Evolutionary conservation across 768 basidiomycete species (phyloP).

Genomic region (Trichaptum fuscoviolaceum): DNA sequence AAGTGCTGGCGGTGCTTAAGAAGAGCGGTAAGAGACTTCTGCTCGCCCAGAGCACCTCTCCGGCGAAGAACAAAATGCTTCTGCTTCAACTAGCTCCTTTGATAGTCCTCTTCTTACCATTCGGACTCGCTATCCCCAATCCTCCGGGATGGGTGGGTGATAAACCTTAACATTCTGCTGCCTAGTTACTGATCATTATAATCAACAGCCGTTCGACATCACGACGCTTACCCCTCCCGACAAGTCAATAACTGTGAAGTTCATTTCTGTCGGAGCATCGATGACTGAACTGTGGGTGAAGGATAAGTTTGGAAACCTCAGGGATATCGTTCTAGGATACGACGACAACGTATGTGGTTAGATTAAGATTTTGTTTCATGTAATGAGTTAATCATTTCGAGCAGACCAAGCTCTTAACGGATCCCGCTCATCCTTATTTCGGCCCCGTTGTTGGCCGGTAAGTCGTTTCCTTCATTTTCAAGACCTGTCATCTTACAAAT

Average conservation of each 20-base stretch:
- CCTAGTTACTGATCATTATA: neutral
- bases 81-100: neutral
- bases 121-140: neutral
- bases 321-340: slow-evolving; percentile 55
- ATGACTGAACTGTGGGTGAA: slow-evolving; percentile 52
- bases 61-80: neutral
- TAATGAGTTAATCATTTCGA: slow-evolving; percentile 12
- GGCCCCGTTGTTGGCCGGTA: slow-evolving; percentile 38
- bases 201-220: slow-evolving; percentile 40
- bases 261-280: slow-evolving; percentile 52
- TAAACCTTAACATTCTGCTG: neutral
- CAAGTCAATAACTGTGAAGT: slow-evolving; percentile 52
- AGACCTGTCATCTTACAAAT: slow-evolving; percentile 22
- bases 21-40: neutral
- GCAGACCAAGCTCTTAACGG: slow-evolving; percentile 38
- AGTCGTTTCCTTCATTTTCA: slow-evolving; percentile 4
- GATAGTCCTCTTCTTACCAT: neutral
- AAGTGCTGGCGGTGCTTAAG: neutral
- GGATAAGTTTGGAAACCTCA: slow-evolving; percentile 40
- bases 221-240: slow-evolving; percentile 45
- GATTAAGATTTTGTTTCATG: neutral
- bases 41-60: neutral
- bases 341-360: slow-evolving; percentile 41
- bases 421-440: slow-evolving; percentile 44
- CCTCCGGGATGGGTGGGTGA: neutral